Evolutionary conservation across 2,329 filamentous ascomycete genomes (phyloP).

Genomic region (Didymella pinodella): DNA sequence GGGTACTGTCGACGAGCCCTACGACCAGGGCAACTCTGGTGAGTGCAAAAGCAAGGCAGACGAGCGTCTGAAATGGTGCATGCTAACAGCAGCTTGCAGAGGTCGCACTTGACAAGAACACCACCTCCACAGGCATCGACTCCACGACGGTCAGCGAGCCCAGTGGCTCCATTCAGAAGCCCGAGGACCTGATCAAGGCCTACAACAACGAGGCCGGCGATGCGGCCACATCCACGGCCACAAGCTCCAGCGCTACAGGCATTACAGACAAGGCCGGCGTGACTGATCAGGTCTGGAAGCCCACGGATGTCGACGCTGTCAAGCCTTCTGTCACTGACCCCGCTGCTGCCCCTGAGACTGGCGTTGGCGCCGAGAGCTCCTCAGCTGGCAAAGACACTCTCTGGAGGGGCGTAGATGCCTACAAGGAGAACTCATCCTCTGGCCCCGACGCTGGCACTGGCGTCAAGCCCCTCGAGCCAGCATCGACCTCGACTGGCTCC

Average conservation of each 20-base stretch:
- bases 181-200: slow-evolving; percentile 26
- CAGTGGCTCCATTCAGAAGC: slow-evolving; percentile 17
- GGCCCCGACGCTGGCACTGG: background rate
- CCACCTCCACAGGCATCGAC: slow-evolving; percentile 15
- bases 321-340: slow-evolving; percentile 61
- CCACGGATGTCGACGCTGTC: slow-evolving; percentile 39
- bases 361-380: slow-evolving; percentile 37
- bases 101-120: slow-evolving; percentile 26
- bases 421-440: slow-evolving; percentile 12
- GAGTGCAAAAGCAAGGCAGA: slow-evolving; percentile 24
- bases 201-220: slow-evolving; percentile 24
- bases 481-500: slow-evolving; percentile 11
- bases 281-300: slow-evolving; percentile 41
- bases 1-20: slow-evolving; percentile 74
- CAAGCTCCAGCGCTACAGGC: slow-evolving; percentile 40
- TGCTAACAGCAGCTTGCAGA: slow-evolving; percentile 25
- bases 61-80: background rate
- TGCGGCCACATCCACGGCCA: slow-evolving; percentile 32
- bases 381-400: slow-evolving; percentile 14
- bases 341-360: slow-evolving; percentile 51
- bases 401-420: slow-evolving; percentile 19
- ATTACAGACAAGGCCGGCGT: slow-evolving; percentile 35
- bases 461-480: background rate
- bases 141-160: slow-evolving; percentile 1
- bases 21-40: slow-evolving; percentile 78